Evolutionary conservation across 805 yeast genomes (phyloP).

Genomic region (Myxozyma vanderwaltii): DNA sequence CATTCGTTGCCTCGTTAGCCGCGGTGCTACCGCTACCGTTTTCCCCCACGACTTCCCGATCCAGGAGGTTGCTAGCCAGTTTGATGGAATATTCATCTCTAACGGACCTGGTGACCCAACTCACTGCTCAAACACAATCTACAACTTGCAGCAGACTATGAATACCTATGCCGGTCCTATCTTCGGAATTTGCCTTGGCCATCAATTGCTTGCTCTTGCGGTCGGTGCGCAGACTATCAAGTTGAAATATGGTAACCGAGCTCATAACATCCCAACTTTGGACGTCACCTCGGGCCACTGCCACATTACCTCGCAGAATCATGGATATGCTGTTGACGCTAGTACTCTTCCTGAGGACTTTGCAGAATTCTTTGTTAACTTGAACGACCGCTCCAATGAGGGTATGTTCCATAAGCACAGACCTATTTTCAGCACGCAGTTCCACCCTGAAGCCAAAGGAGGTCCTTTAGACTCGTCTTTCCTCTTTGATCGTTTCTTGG

Average conservation of each 20-base stretch:
- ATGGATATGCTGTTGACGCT: conserved; percentile 95
- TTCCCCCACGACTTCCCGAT: conserved; percentile 95
- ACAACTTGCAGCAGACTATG: conserved; percentile 72
- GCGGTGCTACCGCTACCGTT: conserved; percentile 96
- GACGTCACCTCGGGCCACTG: conserved; percentile 89
- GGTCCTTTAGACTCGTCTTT: conserved; percentile 95
- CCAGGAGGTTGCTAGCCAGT: conserved; percentile 84
- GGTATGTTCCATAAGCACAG: conserved; percentile 88
- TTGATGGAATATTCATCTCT: conserved; percentile 92
- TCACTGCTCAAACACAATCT: conserved; percentile 77
- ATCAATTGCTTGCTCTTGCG: conserved; percentile 93
- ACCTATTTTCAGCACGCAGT: conserved; percentile 95
- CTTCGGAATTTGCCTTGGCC: conserved; percentile 98
- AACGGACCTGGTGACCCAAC: conserved; percentile 99
- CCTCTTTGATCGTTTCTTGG: conserved; percentile 87
- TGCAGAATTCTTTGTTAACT: conserved; percentile 85
- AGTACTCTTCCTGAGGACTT: conserved; percentile 72
- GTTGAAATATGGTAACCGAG: conserved; percentile 97
- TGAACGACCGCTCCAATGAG: conserved; percentile 95
- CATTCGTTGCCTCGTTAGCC: conserved; percentile 84
- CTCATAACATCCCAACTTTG: conserved; percentile 96
- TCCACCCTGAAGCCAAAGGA: conserved; percentile 99
- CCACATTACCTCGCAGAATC: conserved; percentile 98
- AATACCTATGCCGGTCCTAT: conserved; percentile 72
- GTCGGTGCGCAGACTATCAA: conserved; percentile 91